Evolutionary conservation across 164 flowering plant species (phyloP).

Genomic region (Stephania cephalantha): DNA sequence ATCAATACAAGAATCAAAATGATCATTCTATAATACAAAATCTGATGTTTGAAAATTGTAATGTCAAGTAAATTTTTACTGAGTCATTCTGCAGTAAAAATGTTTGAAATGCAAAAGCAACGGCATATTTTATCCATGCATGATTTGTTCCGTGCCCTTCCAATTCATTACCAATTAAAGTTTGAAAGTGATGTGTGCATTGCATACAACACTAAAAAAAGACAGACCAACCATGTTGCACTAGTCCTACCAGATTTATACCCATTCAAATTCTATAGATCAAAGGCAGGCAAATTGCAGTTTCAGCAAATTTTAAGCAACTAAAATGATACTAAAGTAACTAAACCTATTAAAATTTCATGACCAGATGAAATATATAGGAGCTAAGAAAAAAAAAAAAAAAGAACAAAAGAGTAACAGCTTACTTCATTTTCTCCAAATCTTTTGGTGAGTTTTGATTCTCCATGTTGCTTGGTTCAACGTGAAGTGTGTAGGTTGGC

Average conservation of each 20-base stretch:
- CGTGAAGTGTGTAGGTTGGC: conserved; percentile 81
- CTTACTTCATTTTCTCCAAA: conserved; percentile 71
- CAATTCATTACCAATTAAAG: neutral
- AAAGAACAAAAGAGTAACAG: neutral
- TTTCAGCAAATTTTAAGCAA: neutral
- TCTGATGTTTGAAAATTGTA: too few species aligned
- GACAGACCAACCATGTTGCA: neutral
- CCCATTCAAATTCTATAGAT: neutral
- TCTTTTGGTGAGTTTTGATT: conserved; percentile 64
- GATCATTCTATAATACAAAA: too few species aligned
- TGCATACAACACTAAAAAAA: neutral
- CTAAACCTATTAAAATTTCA: neutral
- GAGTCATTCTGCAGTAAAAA: too few species aligned
- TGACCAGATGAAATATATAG: neutral
- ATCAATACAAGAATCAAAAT: too few species aligned
- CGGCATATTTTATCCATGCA: neutral
- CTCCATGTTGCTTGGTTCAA: conserved; percentile 59
- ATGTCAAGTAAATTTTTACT: too few species aligned
- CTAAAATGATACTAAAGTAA: neutral
- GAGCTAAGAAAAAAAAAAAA: too few species aligned
- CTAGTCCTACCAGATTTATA: neutral
- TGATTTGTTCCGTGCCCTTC: neutral
- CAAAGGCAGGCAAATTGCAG: neutral
- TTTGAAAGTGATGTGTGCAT: neutral
- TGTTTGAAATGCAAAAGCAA: too few species aligned